Evolutionary conservation across 2,329 filamentous ascomycete genomes (phyloP), one percentile per base, ranked within the genome.

Genomic region (Sarocladium brachiariae): DNA sequence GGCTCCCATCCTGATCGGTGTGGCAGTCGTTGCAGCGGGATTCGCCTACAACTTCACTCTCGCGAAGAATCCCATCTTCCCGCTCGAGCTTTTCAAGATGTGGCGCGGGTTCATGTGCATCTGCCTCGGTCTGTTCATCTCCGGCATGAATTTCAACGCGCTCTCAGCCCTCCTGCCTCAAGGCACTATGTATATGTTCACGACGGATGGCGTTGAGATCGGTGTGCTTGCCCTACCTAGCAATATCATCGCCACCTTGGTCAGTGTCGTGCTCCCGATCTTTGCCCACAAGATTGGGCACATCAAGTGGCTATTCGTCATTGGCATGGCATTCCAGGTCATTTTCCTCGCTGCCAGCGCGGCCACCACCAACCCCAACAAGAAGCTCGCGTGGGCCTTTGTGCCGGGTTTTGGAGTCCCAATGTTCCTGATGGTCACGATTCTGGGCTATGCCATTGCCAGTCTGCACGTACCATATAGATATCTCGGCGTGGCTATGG

Each of bases 291-390:
- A 35, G 33, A 35, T 35, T 14, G 33, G 33, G 33, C 33, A 35
- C 33, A 35, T 35, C 33, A 35, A 35, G 33, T 35, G 33, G 33
- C 33, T 9, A 31, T 65, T 67, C 56, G 55, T 67, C 18, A 61
- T 66, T 39, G 65, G 64, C 35, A 55, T 66, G 23, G 33, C 33
- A 6, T 35, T 35, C 33, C 33, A 35, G 33, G 8, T 35, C 8
- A 35, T 35, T 14, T 35, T 35, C 33, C 8, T 35, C 33, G 33
- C 33, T n/a, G 33, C 33, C 8, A 35, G 33, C 14, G 33, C 33
- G 10, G 33, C 8, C 7, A n/a, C 33, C 33, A 35, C 33, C 33
- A 35, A 35, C 33, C 33, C 33, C 8, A 35, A 35, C 33, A 35
- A 35, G 8, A 35, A 35, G 33, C 10, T 35, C 11, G 33, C 33